Evolutionary conservation across 352 stramenopile genomes (phyloP).

Genomic region (Pythium phragmitis): DNA sequence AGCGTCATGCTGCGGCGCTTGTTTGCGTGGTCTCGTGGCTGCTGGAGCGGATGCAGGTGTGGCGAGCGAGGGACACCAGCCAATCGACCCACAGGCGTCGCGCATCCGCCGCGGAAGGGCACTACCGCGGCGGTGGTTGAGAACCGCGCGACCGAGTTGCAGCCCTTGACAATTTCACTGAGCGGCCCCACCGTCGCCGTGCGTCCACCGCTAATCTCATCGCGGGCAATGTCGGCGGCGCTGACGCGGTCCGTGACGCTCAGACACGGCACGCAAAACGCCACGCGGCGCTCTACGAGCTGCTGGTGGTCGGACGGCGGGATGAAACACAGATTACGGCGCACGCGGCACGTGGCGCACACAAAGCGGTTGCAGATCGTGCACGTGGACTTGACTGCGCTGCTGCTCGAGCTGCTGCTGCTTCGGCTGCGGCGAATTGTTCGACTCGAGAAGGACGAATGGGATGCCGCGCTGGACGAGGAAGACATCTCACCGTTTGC

Average conservation of each 20-base stretch:
- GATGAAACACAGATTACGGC: conserved; percentile 19
- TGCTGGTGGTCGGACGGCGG: conserved; percentile 4
- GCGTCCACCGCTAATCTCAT: conserved; percentile 22
- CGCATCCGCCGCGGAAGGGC: background rate
- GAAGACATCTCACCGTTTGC: background rate
- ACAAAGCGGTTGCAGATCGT: conserved; percentile 22
- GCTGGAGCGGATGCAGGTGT: background rate
- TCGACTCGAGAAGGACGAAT: background rate
- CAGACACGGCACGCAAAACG: conserved; percentile 27
- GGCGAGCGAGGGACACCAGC: background rate
- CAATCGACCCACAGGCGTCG: background rate
- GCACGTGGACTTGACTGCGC: conserved; percentile 13
- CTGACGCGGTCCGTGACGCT: conserved; percentile 14
- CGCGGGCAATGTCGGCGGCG: conserved; percentile 17
- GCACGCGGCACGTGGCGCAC: conserved; percentile 25
- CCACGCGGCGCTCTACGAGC: conserved; percentile 18
- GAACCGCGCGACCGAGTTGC: conserved; percentile 22
- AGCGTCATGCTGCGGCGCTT: conserved; percentile 27
- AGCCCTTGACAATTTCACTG: conserved; percentile 19
- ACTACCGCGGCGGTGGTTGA: conserved; percentile 7
- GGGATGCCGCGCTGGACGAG: background rate
- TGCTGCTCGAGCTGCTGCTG: background rate
- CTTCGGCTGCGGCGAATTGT: background rate
- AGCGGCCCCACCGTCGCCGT: conserved; percentile 5
- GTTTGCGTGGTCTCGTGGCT: background rate